Evolutionary conservation across 441 rosid genomes (phyloP).

Genomic region (Adansonia gregorii): DNA sequence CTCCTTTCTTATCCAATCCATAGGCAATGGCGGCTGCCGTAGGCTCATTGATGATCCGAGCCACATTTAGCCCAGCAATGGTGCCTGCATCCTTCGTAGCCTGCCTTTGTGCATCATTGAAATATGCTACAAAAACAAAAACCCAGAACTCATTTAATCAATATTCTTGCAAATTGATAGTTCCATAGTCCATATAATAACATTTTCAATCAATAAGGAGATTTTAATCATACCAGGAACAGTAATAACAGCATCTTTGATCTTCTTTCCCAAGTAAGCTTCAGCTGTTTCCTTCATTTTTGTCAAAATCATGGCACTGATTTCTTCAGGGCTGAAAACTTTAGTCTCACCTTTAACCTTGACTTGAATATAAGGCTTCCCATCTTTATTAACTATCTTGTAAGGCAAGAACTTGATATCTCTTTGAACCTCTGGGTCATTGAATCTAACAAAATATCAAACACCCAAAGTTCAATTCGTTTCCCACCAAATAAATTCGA

Average conservation of each 20-base stretch:
- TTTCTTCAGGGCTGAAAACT: constrained; percentile 28
- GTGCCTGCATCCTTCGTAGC: constrained; percentile 30
- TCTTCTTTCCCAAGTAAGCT: constrained; percentile 29
- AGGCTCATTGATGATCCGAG: constrained; percentile 29
- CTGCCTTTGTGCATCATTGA: constrained; percentile 31
- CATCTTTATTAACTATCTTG: constrained; percentile 26
- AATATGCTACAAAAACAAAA: constrained; percentile 13
- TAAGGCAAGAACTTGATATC: constrained; percentile 27
- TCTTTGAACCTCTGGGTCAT: constrained; percentile 28
- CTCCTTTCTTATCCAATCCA: constrained; percentile 21
- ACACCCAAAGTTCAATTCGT: background rate
- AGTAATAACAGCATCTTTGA: constrained; percentile 27
- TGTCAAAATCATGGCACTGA: constrained; percentile 28
- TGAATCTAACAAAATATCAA: background rate
- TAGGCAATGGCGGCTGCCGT: constrained; percentile 26
- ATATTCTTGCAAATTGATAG: background rate
- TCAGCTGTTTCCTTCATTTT: constrained; percentile 31
- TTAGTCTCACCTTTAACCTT: constrained; percentile 25
- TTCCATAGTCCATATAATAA: background rate
- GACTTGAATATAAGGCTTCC: constrained; percentile 27
- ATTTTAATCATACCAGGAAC: constrained; percentile 24
- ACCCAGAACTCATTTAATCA: background rate
- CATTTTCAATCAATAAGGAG: background rate
- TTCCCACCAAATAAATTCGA: background rate
- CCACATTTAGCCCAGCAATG: constrained; percentile 26